Base-by-base conservation (phyloP, 805 yeast genomes). In the Saccharomycopsis malanga region DNA sequence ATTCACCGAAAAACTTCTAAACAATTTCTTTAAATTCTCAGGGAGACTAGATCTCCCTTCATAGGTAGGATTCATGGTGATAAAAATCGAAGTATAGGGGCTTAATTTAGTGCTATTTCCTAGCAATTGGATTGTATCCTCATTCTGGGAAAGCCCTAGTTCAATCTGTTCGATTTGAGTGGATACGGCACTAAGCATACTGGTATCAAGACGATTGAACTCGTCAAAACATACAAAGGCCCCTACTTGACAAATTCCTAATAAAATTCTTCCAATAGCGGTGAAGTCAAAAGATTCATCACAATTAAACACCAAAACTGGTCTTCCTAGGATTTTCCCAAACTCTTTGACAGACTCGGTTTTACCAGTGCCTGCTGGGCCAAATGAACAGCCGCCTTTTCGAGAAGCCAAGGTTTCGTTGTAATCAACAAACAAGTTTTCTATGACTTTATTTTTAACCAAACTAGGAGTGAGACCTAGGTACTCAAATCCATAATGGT, bases 301-400 rank as follows among this genome's bases (percentile, higher is more conserved):
- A 66, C 98, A 91, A 59, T 87, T 82, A 61, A 91, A 89, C 0
- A 91, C 96, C 9, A 84, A 61, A 0, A 87, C 96, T 75, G 79
- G 76, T 49, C 78, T 72, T 5, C 98, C 98, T 5, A 91, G 65
- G 34, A 77, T 77, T 36, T 78, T 78, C 1, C 93, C 96, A 25
- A 89, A 66, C 0, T 95, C 85, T 60, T 91, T 91, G 22, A 91
- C 73, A 0, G 95, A 74, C 60, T 91, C 98, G 0, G 98, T 91
- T 59, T 91, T 91, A 54, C 98, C 98, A 0, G 98, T 91, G 36
- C 98, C 98, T 2, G 98, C 96, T 1, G 98, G 97, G 0, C 98
- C 98, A 62, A 83, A 79, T 0, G 95, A 83, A 1, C 95, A 83
- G 0, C 95, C 95, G n/a, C 98, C 98, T 6, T 79, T 67, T 30